phyloP scores from a whole-genome alignment of 73 alveolate species.

The Breviolum minutum region DNA sequence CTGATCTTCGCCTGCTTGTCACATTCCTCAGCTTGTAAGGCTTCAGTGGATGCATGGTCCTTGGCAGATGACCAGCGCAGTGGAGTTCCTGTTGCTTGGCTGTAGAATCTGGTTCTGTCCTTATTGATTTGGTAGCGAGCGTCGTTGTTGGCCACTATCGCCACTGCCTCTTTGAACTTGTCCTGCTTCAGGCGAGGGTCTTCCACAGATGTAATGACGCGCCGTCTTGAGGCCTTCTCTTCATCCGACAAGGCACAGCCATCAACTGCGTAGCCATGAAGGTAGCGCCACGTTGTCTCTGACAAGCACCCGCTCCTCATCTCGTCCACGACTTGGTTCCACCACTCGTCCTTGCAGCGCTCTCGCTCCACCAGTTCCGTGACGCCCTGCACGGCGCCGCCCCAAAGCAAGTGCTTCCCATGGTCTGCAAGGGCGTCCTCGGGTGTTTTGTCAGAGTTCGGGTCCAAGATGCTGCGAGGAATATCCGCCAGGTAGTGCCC shows the following conservation, averaged over 20 bases:
- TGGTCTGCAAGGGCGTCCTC: not conserved
- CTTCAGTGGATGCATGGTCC: not conserved
- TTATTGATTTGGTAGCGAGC: slow-evolving; percentile 45
- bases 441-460: not conserved
- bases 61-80: slow-evolving; percentile 23
- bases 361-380: not conserved
- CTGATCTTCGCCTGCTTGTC: slow-evolving; percentile 38
- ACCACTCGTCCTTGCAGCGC: too few species aligned
- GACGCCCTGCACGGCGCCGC: slow-evolving; percentile 33
- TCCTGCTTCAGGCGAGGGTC: slow-evolving; percentile 31
- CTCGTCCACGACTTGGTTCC: slow-evolving; percentile 47
- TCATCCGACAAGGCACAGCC: not conserved
- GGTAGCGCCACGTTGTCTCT: not conserved
- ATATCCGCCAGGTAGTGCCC: slow-evolving; percentile 32
- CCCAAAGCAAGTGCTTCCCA: not conserved
- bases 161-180: not conserved
- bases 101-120: slow-evolving; percentile 8
- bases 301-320: not conserved
- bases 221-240: not conserved
- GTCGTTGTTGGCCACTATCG: slow-evolving; percentile 33
- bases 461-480: not conserved
- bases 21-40: slow-evolving; percentile 11
- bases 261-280: slow-evolving; percentile 45
- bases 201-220: not conserved
- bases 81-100: not conserved